A percentile compares a stretch with the other conserved stretches of the same genome.
Evolutionary conservation across 345 rosid species (phyloP).

Genomic region (Diplotaxis tenuifolia): DNA sequence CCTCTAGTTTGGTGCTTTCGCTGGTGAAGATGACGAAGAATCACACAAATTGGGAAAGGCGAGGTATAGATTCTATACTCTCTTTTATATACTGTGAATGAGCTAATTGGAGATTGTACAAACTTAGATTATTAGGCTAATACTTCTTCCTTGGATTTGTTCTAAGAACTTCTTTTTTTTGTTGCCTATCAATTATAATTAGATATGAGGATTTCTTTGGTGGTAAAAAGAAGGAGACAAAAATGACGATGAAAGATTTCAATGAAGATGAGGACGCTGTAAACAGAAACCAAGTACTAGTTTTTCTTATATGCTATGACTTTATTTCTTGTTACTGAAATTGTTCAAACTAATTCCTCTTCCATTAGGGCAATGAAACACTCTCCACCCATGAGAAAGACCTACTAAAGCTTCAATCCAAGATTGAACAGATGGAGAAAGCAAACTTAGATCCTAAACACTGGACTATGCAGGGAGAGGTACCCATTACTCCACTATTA

Average conservation of each 20-base stretch:
- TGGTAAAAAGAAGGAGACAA: slow-evolving; percentile 42
- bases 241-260: slow-evolving; percentile 38
- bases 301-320: not conserved
- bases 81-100: not conserved
- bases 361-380: slow-evolving; percentile 44
- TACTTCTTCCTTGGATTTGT: not conserved
- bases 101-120: not conserved
- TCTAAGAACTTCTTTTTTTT: not conserved
- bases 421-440: slow-evolving; percentile 82
- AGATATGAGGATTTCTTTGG: slow-evolving; percentile 90
- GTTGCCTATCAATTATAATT: slow-evolving; percentile 5
- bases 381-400: slow-evolving; percentile 86
- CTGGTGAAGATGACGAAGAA: slow-evolving; percentile 44
- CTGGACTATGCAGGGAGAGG: slow-evolving; percentile 99
- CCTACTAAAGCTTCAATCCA: slow-evolving; percentile 50
- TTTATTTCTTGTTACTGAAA: slow-evolving; percentile 7
- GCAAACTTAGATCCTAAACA: slow-evolving; percentile 77
- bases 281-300: slow-evolving; percentile 41
- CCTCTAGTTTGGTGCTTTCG: slow-evolving; percentile 54
- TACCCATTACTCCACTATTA: slow-evolving; percentile 13
- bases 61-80: slow-evolving; percentile 39
- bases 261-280: slow-evolving; percentile 51
- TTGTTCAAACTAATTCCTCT: not conserved
- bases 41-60: slow-evolving; percentile 40
- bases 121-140: not conserved